Base-by-base conservation (phyloP, 192 early-diverging fungal genomes). In the Cladochytrium replicatum region DNA sequence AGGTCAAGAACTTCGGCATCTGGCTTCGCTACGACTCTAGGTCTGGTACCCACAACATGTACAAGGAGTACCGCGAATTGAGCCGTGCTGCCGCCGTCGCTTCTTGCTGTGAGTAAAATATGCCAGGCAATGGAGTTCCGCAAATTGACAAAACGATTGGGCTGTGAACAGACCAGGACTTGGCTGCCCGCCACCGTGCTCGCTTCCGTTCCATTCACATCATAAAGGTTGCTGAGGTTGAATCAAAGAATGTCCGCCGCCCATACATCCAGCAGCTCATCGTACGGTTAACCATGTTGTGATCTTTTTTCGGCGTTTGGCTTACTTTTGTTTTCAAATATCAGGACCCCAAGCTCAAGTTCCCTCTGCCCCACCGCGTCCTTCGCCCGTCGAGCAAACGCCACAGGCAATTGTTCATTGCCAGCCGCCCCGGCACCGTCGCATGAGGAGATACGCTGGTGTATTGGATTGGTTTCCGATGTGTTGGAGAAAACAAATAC, bases 41-140 rank as follows among this genome's bases (percentile, higher is more conserved):
- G 70, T 93, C 91, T 37, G 95, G 95, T 58, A 99, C 93, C 54
- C 96, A 99, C 91, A 99, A 98, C 88, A 98, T 98, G 93, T 98
- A 98, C 88, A 98, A 98, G 87, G 95, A 98, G 83, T 99, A 95
- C 89, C 87, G 96, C 60, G 92, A 97, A 78, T 72, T 97, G 60
- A 73, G 81, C 61, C 86, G 96, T 43, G 55, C 63, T 15, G 79
- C 63, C 44, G 75, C 69, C 37, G 73, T 78, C 32, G 63, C 48
- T 29, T 51, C 70, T 22, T 74, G 74, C 67, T 82, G 75, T 77
- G 60, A 41, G 65, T 68, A n/a, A n/a, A n/a, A n/a, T n/a, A n/a
- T n/a, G n/a, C n/a, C n/a, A n/a, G n/a, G n/a, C n/a, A n/a, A n/a
- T n/a, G n/a, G n/a, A n/a, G n/a, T n/a, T n/a, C n/a, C n/a, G n/a